Evolutionary conservation across 2,329 filamentous ascomycete genomes (phyloP).

Genomic region (Neonectria hederae): DNA sequence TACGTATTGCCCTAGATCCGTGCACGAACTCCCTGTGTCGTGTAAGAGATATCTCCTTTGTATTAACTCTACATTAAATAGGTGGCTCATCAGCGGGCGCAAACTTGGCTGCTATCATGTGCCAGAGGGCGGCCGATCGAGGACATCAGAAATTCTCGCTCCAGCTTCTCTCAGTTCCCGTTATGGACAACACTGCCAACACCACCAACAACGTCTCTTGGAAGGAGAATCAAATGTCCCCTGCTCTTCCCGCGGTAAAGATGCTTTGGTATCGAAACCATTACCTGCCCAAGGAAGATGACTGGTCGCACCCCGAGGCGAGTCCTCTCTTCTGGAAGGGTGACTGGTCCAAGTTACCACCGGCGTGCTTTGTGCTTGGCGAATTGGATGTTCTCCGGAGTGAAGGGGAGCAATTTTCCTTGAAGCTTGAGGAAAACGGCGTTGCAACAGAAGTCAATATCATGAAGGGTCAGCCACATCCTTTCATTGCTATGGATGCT

Average conservation of each 20-base stretch:
- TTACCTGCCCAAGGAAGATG: constrained; percentile 54
- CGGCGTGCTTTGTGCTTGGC: constrained; percentile 38
- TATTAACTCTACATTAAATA: neutral
- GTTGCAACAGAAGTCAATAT: constrained; percentile 1
- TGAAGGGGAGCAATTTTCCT: neutral
- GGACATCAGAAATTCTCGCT: constrained; percentile 49
- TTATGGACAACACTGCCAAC: constrained; percentile 2
- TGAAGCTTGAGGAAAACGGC: constrained; percentile 1
- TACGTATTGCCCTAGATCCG: neutral
- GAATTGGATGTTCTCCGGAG: neutral
- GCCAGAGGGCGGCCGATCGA: constrained; percentile 56
- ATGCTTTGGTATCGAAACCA: constrained; percentile 1
- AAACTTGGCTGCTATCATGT: constrained; percentile 47
- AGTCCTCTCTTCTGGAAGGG: constrained; percentile 62
- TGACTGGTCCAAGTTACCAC: constrained; percentile 60
- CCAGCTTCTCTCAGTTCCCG: neutral
- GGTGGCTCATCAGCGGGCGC: constrained; percentile 21
- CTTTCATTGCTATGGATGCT: constrained; percentile 13
- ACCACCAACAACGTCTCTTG: neutral
- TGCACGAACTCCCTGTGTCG: neutral
- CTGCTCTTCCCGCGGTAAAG: neutral
- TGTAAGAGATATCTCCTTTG: neutral
- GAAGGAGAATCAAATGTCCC: neutral
- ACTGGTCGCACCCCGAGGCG: constrained; percentile 61
- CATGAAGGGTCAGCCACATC: constrained; percentile 12